phyloP scores from a whole-genome alignment of 768 basidiomycete genomes.

The Kockovaella imperatae region DNA sequence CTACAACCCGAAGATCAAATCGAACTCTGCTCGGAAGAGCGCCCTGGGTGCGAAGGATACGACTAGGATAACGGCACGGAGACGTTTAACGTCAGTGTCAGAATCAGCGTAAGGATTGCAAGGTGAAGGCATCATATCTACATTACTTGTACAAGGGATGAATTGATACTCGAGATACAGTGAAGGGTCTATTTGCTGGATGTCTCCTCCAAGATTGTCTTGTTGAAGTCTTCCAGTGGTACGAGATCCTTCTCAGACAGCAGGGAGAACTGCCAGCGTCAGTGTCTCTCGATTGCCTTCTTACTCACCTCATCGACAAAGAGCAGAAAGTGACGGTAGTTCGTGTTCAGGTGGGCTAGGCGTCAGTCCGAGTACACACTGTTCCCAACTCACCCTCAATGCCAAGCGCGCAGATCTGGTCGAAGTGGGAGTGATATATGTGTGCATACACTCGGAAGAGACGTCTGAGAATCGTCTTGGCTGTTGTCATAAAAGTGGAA shows the following conservation, averaged over 20 bases:
- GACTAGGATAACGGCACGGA: too few relatives aligned
- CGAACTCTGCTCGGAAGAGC: too few relatives aligned
- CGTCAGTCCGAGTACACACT: background rate
- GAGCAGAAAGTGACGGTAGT: constrained; percentile 94
- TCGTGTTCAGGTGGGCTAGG: constrained; percentile 92
- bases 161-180: too few relatives aligned
- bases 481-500: constrained; percentile 76
- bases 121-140: too few relatives aligned
- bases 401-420: constrained; percentile 93
- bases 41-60: too few relatives aligned
- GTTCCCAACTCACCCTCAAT: constrained; percentile 69
- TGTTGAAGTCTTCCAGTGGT: constrained; percentile 65
- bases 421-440: constrained; percentile 98
- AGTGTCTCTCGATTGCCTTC: background rate
- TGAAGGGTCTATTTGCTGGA: constrained; percentile 5
- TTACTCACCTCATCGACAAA: constrained; percentile 81
- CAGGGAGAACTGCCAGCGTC: constrained; percentile 31
- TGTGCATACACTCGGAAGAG: constrained; percentile 97
- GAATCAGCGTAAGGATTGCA: too few relatives aligned
- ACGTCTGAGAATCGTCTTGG: constrained; percentile 82
- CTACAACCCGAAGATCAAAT: too few relatives aligned
- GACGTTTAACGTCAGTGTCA: too few relatives aligned
- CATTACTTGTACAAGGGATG: too few relatives aligned
- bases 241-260: constrained; percentile 76
- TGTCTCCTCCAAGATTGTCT: constrained; percentile 55